Percentiles rank a stretch among this genome's conserved stretches.
phyloP scores from a whole-genome alignment of 257 asterid species.

The Solanum arcanum region DNA sequence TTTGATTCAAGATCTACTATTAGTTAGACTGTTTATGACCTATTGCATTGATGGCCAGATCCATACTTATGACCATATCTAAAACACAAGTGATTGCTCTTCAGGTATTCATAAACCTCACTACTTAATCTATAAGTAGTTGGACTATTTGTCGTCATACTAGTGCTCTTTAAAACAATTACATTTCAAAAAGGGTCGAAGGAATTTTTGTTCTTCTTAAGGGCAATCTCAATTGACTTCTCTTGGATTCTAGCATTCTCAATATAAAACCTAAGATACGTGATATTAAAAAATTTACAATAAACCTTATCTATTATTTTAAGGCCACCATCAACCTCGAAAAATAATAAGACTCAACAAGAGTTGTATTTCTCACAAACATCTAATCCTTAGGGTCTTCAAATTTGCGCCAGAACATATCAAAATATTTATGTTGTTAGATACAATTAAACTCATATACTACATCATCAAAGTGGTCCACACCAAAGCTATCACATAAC shows the following conservation, averaged over 20 bases:
- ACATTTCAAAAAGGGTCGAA: background rate
- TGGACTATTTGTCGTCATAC: background rate
- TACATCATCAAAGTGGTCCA: background rate
- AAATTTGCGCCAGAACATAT: background rate
- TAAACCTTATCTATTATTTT: background rate
- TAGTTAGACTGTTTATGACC: background rate
- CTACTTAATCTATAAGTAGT: background rate
- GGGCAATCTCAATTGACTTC: background rate
- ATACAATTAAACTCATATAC: background rate
- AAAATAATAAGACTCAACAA: background rate
- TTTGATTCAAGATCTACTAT: background rate
- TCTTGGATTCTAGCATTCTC: background rate
- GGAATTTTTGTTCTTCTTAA: too few relatives aligned
- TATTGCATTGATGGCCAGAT: background rate
- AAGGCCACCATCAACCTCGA: background rate
- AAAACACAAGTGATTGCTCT: background rate
- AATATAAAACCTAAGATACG: background rate
- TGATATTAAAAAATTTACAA: background rate
- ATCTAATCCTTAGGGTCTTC: background rate
- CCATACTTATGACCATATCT: background rate
- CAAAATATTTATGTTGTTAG: accelerated
- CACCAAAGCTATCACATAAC: background rate
- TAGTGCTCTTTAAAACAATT: background rate
- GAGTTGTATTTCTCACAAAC: background rate
- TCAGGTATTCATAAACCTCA: background rate